A percentile compares a stretch with the other conserved stretches of the same genome.
These are phyloP conservation scores for Blastobotrys attinorum DNA, from an alignment of 805 yeast species.

Conservation along the genomic window DNA sequence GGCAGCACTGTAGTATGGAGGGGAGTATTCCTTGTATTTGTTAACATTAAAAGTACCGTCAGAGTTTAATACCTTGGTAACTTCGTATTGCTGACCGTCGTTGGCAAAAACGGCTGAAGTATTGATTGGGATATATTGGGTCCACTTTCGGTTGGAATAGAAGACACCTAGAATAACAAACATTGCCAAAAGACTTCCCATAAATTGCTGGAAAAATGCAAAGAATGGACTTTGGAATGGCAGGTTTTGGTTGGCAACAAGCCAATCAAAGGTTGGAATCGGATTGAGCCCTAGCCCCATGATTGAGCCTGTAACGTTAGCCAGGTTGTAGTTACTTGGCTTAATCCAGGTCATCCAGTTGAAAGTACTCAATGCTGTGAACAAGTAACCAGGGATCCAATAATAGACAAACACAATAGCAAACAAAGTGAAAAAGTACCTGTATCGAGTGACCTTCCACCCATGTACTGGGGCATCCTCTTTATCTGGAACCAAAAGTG, in stretches of 20 bases:
- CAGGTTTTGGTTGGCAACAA: slow-evolving; percentile 33
- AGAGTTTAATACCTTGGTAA: slow-evolving; percentile 35
- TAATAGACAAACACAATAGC: slow-evolving; percentile 38
- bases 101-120: slow-evolving; percentile 47
- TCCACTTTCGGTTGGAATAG: slow-evolving; percentile 48
- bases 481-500: slow-evolving; percentile 32
- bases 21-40: slow-evolving; percentile 43
- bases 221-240: slow-evolving; percentile 48
- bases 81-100: slow-evolving; percentile 41
- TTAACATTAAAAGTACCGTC: slow-evolving; percentile 34
- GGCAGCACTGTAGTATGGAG: slow-evolving; percentile 53
- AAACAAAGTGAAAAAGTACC: slow-evolving; percentile 35
- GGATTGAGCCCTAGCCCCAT: slow-evolving; percentile 34
- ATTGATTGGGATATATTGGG: slow-evolving; percentile 53
- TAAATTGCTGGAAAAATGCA: slow-evolving; percentile 40
- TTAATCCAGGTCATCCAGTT: slow-evolving; percentile 55
- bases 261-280: slow-evolving; percentile 35
- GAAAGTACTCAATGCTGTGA: slow-evolving; percentile 49
- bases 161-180: slow-evolving; percentile 39
- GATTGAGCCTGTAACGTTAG: slow-evolving; percentile 38
- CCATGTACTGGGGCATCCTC: slow-evolving; percentile 29
- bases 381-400: slow-evolving; percentile 54
- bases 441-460: slow-evolving; percentile 42
- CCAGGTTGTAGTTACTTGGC: slow-evolving; percentile 42
- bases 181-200: slow-evolving; percentile 38